Base-by-base conservation (phyloP, 139 green algal species). In the Spirogloea muscicola region DNA sequence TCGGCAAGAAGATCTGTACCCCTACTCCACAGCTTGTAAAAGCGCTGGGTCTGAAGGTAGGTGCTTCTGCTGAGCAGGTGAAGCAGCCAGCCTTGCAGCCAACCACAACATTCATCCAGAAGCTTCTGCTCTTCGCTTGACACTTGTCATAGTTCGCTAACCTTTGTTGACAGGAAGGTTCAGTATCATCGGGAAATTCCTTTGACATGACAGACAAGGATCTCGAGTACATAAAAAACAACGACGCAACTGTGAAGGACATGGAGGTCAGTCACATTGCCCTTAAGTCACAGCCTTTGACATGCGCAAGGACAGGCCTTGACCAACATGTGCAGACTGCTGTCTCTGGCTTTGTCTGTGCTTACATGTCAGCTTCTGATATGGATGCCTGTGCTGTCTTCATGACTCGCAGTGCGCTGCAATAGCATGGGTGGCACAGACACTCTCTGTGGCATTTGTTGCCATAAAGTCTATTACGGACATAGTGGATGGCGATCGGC, bases 401-500 rank as follows among this genome's bases (percentile, higher is more conserved):
- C n/a, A n/a, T n/a, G n/a, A n/a, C 1, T 10, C 29, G 36, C 72
- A 82, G 72, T 70, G 34, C 9, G 64, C 71, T 16, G 82, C 58
- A 29, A 42, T 86, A 13, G 82, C 82, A n/a, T 76, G 80, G 62
- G 80, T 84, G 18, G 58, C 58, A 1, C 33, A 73, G 2, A 41
- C 60, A 10, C 51, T 76, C 31, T 21, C 60, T 25, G 60, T 84
- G 6, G 91, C 93, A 18, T 74, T 96, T 31, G 82, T 97, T 39
- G 89, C 81, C 59, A 46, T 94, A 38, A 96, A 95, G 82, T 58
- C 85, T 16, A 74, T 91, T 29, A 97, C 92, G 0, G 93, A 98
- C 85, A 97, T 97, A 78, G 93, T 98, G 57, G 93, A 98, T 62
- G 93, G 92, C 18, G 88, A 86, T 48, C 68, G 75, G n/a, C 60